Evolutionary conservation across 2,329 filamentous ascomycete genomes (phyloP), one percentile per base, ranked within the genome.

Genomic region (Tetracladium maxilliforme): DNA sequence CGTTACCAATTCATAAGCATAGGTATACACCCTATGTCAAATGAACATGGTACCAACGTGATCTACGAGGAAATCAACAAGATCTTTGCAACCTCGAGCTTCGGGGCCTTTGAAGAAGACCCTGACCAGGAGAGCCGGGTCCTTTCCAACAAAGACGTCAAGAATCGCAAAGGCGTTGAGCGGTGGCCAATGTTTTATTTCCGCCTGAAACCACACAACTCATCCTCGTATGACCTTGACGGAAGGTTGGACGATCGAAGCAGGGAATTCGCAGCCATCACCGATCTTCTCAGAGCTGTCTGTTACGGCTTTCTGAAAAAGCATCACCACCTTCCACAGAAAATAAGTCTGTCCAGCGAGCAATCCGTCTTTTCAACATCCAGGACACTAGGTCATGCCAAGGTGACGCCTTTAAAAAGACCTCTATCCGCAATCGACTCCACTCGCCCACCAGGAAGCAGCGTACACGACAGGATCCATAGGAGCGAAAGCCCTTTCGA

Each of bases 121-220:
- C 32, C 36, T 4, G 40, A 46, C 14, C 30, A 48, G 30, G 67
- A 61, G 30, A 46, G 39, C 6, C 55, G 61, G 15, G 54, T 52
- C 2, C 64, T 56, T 28, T 65, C 58, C 2, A 51, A 45, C 16
- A 61, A 51, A 33, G 64, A 71, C 30, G 36, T 65, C 19, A 70
- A 58, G 39, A 48, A 47, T 6, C 37, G 58, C 21, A 87, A 81
- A 42, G 62, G 71, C 1, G 55, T 86, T 7, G 83, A 94, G 40
- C 66, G 70, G 25, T 90, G 82, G 72, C 84, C 87, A 0, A 87
- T 87, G 73, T 95, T 93, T 40, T 78, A 74, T 38, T 8, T 6
- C 10, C 12, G 17, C 18, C 8, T 14, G 7, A 3, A 19, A 4
- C 2, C 10, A 10, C 3, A 16, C 3, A 16, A 18, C 22, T 7